phyloP scores from a whole-genome alignment of 345 rosid species.

The Excoecaria cochinchinensis region DNA sequence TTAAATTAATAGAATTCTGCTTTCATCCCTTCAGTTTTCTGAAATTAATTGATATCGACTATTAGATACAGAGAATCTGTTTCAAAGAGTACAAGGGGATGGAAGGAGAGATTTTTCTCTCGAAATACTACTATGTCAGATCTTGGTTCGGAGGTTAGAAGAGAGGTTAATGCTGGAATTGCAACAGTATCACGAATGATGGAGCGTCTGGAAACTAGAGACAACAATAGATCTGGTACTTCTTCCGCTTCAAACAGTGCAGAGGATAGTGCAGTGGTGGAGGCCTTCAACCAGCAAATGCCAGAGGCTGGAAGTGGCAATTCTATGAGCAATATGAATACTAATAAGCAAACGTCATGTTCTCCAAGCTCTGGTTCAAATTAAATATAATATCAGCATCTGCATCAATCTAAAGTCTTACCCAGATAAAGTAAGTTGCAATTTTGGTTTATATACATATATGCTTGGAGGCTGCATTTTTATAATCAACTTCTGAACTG shows the following conservation, averaged over 20 bases:
- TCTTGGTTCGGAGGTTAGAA: slow-evolving; percentile 73
- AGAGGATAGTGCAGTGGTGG: slow-evolving; percentile 39
- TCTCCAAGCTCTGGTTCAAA: slow-evolving; percentile 54
- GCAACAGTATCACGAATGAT: slow-evolving; percentile 84
- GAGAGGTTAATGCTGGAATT: slow-evolving; percentile 85
- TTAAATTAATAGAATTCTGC: background rate
- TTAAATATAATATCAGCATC: slow-evolving; percentile 25
- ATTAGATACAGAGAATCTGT: slow-evolving; percentile 88
- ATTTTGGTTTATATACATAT: background rate
- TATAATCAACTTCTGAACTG: background rate
- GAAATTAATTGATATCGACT: background rate
- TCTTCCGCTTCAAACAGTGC: slow-evolving; percentile 41
- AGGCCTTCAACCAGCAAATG: slow-evolving; percentile 34
- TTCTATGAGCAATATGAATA: slow-evolving; percentile 32
- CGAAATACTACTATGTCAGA: slow-evolving; percentile 69
- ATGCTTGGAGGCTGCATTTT: background rate
- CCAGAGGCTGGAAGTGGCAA: slow-evolving; percentile 30
- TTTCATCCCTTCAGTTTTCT: background rate
- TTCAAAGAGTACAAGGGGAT: slow-evolving; percentile 86
- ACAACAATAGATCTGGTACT: slow-evolving; percentile 1
- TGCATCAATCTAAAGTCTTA: slow-evolving; percentile 20
- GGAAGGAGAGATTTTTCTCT: slow-evolving; percentile 90
- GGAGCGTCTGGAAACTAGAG: slow-evolving; percentile 59
- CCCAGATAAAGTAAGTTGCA: slow-evolving; percentile 19
- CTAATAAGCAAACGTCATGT: slow-evolving; percentile 36